A percentile compares a stretch with the other conserved stretches of the same genome.
These are phyloP conservation scores for Solanum virginianum DNA, from an alignment of 257 asterid species.

Conservation along the genomic window DNA sequence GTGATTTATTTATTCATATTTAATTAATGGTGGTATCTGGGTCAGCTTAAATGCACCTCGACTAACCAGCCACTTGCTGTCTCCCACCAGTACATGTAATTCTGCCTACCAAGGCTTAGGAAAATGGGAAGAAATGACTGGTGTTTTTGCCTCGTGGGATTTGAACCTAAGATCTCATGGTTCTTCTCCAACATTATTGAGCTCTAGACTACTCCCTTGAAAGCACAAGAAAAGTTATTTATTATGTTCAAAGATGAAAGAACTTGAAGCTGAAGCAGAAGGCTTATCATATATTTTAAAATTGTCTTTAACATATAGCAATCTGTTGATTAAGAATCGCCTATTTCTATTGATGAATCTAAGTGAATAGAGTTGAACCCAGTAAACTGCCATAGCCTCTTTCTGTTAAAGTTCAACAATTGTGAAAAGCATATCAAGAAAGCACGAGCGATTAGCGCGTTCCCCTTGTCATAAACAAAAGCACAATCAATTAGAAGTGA, in stretches of 20 bases:
- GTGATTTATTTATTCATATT: not conserved
- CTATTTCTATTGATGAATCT: not conserved
- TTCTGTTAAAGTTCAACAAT: not conserved
- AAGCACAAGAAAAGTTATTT: not conserved
- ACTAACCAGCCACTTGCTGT: not conserved
- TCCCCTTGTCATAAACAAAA: not conserved
- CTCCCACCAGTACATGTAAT: not conserved
- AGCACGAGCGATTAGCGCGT: not conserved
- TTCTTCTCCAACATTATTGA: not conserved
- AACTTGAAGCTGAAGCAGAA: not conserved
- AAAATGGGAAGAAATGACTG: not conserved
- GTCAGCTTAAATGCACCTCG: not conserved
- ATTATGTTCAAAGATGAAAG: not conserved
- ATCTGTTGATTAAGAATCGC: not conserved
- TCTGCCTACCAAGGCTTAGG: not conserved
- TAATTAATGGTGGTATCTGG: not conserved
- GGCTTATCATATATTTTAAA: not conserved
- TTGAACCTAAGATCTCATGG: not conserved
- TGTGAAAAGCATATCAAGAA: not conserved
- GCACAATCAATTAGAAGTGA: not conserved
- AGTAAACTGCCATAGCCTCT: not conserved
- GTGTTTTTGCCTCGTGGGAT: not conserved
- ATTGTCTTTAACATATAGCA: not conserved
- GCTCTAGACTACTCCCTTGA: not conserved
- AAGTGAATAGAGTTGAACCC: not conserved